Evolutionary conservation across 805 yeast genomes (phyloP), one percentile per base, ranked within the genome.

Genomic region (Kodamaea lidongshanica): DNA sequence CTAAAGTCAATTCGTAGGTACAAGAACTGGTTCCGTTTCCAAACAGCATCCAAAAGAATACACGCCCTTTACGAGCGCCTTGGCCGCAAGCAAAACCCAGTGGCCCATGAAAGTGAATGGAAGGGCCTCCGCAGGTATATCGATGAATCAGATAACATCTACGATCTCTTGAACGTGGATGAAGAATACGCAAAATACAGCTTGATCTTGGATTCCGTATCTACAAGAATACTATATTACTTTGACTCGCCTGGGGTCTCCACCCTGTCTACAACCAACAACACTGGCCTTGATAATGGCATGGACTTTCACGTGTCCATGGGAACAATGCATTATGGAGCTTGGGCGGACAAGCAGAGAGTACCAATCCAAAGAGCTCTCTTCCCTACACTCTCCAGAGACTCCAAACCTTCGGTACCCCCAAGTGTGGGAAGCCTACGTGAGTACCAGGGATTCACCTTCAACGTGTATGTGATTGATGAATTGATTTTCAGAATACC

Each of bases 281-380:
- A 15, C 8, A 16, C 16, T 7, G 18, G 21, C 6, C 69, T 69
- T 0, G 55, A 54, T 24, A 56, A 50, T 48, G 88, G 88, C 0
- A 42, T 79, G 6, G 79, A 79, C 30, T 30, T 88, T 6, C 64
- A 63, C 9, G 40, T 85, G 2, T 64, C 70, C 2, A 69, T 72
- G 32, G 76, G 86, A 0, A 77, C 83, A 0, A 57, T 86, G 1
- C 79, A 79, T 42, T 88, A 85, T 48, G 98, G 98, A 0, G 95
- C 98, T 0, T 89, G 96, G 96, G 83, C 96, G 0, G 94, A 92
- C 36, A 74, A 89, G 20, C 94, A 92, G 52, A 53, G 95, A 11
- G 65, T 65, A 2, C 70, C 77, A 2, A 45, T 88, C 7, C 87
- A 79, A 34, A 56, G 63, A 10, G 58, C 78, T 56, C 58, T 92